A percentile compares a stretch with the other conserved stretches of the same genome.
phyloP scores from a whole-genome alignment of 2,329 filamentous ascomycete species.

The Fusarium sp. region DNA sequence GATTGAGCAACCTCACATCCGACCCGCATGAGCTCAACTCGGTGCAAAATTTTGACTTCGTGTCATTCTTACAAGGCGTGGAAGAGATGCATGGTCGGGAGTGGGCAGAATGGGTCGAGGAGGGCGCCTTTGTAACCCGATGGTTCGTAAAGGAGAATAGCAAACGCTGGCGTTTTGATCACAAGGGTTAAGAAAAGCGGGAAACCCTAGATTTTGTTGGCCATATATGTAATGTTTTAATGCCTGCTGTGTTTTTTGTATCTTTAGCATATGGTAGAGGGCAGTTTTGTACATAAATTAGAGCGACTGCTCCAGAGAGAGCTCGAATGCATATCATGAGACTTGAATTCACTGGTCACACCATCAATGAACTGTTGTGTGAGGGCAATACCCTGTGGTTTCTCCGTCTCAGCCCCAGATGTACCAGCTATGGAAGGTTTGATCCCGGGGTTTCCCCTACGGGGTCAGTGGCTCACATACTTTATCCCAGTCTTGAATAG shows the following conservation, averaged over 20 bases:
- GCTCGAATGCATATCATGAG: neutral
- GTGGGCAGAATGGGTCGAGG: slow-evolving; percentile 46
- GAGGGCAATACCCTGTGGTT: neutral
- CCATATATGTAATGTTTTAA: neutral
- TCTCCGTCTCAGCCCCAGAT: neutral
- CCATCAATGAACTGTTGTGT: neutral
- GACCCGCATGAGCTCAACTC: slow-evolving; percentile 43
- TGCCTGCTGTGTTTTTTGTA: neutral
- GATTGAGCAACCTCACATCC: slow-evolving; percentile 40
- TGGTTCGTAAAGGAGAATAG: slow-evolving; percentile 51
- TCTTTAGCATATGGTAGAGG: neutral
- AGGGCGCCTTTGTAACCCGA: slow-evolving; percentile 45
- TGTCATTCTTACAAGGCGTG: slow-evolving; percentile 37
- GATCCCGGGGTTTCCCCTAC: neutral
- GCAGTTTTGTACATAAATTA: neutral
- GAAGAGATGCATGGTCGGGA: slow-evolving; percentile 40
- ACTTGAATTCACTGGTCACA: neutral
- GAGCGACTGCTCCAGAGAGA: neutral
- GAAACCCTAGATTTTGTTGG: neutral
- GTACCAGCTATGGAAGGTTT: neutral
- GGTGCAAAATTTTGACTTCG: slow-evolving; percentile 42
- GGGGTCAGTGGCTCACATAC: neutral
- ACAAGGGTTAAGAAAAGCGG: slow-evolving; percentile 14
- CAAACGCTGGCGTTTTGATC: slow-evolving; percentile 47
- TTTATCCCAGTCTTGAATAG: neutral